Base-by-base conservation (phyloP, 2,329 filamentous ascomycete genomes). In the Grosmannia clavigera region DNA sequence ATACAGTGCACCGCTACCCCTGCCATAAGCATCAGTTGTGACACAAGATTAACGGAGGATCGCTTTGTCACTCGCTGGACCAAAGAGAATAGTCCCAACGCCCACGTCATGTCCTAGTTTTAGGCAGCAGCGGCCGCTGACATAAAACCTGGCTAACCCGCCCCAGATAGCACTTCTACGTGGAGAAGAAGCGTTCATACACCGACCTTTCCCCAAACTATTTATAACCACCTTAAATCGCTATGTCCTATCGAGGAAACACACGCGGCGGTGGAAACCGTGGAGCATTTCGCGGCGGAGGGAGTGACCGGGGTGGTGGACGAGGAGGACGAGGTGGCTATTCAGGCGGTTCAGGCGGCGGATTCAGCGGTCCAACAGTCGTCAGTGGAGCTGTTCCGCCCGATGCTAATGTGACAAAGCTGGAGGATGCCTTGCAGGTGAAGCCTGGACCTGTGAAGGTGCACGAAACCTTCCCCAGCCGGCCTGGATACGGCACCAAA, bases 401-500 rank as follows among this genome's bases (percentile, higher is more conserved):
- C 1, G 58, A 64, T 29, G 25, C 56, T 1, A 31, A 6, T 3
- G 61, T 64, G 19, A 58, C 61, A 7, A 58, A 31, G 2, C 40
- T 61, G 27, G 63, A 64, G 29, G 50, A 64, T n/a, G 58, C 61
- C 3, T 46, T 63, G 2, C 43, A 51, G 54, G 54, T 14, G 27
- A 59, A 48, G 35, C 10, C 14, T 27, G 55, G 25, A 48, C 59
- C 57, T 54, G 12, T 48, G 14, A 51, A 59, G n/a, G 19, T 29
- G 25, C 12, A 48, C 14, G 48, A n/a, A 0, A 7, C 55, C 19
- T 55, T 59, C 2, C 62, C 62, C 2, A 11, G 6, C 16, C 67
- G 67, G 5, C 67, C 67, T 2, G 62, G 57, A 5, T 68, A 65
- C 58, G 67, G 66, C 35, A 66, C 62, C 1, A 54, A 61, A 27